Percentiles rank a stretch among this genome's conserved stretches.
These are phyloP conservation scores for Fusarium fujikuroi DNA, from an alignment of 2,329 filamentous ascomycete species.

Conservation along the genomic window DNA sequence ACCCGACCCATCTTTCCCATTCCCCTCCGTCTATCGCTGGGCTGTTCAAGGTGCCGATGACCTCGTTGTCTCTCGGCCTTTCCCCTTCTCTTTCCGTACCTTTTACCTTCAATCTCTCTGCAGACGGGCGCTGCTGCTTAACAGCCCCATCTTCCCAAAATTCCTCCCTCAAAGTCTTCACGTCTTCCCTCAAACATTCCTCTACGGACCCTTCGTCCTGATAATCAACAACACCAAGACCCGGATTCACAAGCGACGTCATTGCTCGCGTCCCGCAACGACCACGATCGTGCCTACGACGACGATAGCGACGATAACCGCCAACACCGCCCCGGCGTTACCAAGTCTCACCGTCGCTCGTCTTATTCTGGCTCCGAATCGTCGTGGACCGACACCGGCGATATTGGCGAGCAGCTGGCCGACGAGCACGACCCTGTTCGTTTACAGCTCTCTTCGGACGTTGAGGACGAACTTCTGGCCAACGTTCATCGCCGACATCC, in stretches of 20 bases:
- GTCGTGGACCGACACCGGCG: conserved; percentile 93
- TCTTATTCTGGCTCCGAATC: conserved; percentile 71
- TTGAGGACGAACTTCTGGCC: conserved; percentile 71
- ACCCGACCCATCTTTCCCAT: conserved; percentile 46
- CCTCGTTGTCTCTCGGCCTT: conserved; percentile 41
- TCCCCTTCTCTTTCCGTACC: conserved; percentile 44
- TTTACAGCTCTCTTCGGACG: conserved; percentile 72
- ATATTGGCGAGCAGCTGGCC: conserved; percentile 90
- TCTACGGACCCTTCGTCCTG: conserved; percentile 73
- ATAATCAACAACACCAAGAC: conserved; percentile 51
- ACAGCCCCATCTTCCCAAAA: conserved; percentile 84
- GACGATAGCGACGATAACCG: conserved; percentile 53
- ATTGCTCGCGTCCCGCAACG: conserved; percentile 47
- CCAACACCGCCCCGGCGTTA: conserved; percentile 46
- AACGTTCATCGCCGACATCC: conserved; percentile 58
- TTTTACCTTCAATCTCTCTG: conserved; percentile 52
- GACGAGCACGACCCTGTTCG: conserved; percentile 84
- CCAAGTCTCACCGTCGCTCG: conserved; percentile 40
- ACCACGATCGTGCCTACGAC: conserved; percentile 57
- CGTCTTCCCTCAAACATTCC: conserved; percentile 87
- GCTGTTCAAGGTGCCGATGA: conserved; percentile 46
- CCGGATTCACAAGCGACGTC: conserved; percentile 54
- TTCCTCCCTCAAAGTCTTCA: conserved; percentile 78
- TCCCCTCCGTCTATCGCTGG: conserved; percentile 41
- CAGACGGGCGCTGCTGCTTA: conserved; percentile 77